A percentile compares a stretch with the other conserved stretches of the same genome.
phyloP scores from a whole-genome alignment of 2,329 filamentous ascomycete genomes.

The Aspergillus fumigatus region DNA sequence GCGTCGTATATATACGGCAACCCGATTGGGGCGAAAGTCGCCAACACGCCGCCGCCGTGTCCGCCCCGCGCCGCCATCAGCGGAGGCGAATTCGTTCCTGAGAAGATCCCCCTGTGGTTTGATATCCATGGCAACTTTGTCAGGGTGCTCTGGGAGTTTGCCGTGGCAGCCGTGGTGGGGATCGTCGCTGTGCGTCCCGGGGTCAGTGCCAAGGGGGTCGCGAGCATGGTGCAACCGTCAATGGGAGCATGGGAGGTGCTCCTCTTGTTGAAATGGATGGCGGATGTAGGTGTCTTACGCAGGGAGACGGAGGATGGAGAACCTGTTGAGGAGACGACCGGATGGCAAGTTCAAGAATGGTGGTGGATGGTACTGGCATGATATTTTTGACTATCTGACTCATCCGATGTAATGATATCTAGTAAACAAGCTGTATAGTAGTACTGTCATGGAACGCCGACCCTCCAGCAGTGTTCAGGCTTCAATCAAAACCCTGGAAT shows the following conservation, averaged over 20 bases:
- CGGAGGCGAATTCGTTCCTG: constrained; percentile 8
- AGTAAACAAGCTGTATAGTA: neutral
- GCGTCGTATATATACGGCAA: constrained; percentile 39
- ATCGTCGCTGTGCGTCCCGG: constrained; percentile 41
- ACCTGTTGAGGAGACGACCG: constrained; percentile 8
- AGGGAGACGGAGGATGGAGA: constrained; percentile 3
- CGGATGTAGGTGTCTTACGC: constrained; percentile 19
- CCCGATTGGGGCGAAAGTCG: constrained; percentile 23
- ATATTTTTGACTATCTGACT: neutral
- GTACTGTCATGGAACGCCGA: no score
- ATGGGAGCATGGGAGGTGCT: constrained; percentile 41
- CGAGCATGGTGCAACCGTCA: constrained; percentile 34
- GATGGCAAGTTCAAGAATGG: constrained; percentile 35
- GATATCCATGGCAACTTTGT: constrained; percentile 43
- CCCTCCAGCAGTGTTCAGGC: neutral
- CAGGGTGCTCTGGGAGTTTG: constrained; percentile 39
- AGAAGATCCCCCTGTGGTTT: constrained; percentile 44
- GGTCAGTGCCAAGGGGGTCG: constrained; percentile 30
- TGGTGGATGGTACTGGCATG: constrained; percentile 38
- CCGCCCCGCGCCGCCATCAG: constrained; percentile 7
- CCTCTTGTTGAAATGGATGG: constrained; percentile 39
- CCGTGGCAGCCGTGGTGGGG: constrained; percentile 38
- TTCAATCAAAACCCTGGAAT: no score
- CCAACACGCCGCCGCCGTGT: constrained; percentile 23
- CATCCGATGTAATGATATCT: no score